These are phyloP conservation scores for Priceomyces melissophilus DNA, from an alignment of 805 yeast genomes.

Conservation along the genomic window DNA sequence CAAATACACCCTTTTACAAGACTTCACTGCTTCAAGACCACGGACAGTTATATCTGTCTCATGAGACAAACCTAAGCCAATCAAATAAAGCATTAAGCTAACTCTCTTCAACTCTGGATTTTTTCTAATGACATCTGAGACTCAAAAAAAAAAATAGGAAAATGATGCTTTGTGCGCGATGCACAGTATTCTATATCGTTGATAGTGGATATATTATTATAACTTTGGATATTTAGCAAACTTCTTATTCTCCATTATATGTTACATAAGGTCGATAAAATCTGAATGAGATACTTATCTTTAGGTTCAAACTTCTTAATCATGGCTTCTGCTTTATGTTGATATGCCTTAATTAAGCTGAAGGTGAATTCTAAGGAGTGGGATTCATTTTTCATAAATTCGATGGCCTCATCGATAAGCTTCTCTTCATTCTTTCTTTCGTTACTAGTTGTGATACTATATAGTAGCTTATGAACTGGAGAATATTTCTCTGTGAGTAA, in stretches of 20 bases:
- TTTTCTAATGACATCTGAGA: neutral
- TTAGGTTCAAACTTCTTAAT: constrained; percentile 3
- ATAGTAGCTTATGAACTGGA: constrained; percentile 23
- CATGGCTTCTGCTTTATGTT: constrained; percentile 15
- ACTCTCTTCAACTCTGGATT: neutral
- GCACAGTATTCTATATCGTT: neutral
- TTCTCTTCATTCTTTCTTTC: constrained; percentile 13
- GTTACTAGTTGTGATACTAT: constrained; percentile 11
- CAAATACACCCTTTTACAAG: constrained; percentile 85
- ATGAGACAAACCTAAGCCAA: constrained; percentile 89
- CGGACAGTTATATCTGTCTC: constrained; percentile 91
- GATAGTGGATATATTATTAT: neutral
- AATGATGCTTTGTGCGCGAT: neutral
- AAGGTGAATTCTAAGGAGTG: constrained; percentile 25
- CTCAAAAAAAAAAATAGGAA: constrained; percentile 3
- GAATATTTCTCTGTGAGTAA: constrained; percentile 12
- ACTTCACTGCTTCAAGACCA: constrained; percentile 80
- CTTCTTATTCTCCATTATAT: constrained; percentile 6
- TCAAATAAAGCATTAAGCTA: constrained; percentile 72
- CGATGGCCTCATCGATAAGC: constrained; percentile 18
- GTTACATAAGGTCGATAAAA: constrained; percentile 16
- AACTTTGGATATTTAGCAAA: neutral
- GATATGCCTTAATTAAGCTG: constrained; percentile 18
- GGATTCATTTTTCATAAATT: constrained; percentile 17
- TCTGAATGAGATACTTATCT: constrained; percentile 9